Evolutionary conservation across 345 rosid species (phyloP), one percentile per base, ranked within the genome.

Genomic region (Dipteronia dyeriana): DNA sequence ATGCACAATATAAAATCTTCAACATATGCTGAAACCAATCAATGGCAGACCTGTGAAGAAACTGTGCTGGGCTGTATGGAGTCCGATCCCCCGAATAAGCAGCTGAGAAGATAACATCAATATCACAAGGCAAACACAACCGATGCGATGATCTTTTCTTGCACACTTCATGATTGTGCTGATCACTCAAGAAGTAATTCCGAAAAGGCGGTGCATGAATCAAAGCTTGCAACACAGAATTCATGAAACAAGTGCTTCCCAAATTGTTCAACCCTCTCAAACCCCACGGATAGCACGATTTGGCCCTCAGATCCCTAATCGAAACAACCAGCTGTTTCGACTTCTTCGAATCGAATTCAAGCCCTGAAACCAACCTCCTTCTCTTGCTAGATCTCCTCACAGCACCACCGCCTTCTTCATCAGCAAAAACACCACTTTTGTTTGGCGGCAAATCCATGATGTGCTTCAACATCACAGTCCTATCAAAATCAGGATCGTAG

Each of bases 161-260:
- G 79, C 98, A 95, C 56, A 84, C 87, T 75, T 86, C 87, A 29
- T 87, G 89, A 66, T 86, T 85, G 76, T 91, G 98, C 67, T 89
- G 89, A 86, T 80, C 94, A 70, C 88, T 90, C 68, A 93, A 80
- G 82, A 94, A 93, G 83, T 90, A 93, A 82, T 90, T 89, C 71
- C 90, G 81, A 75, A 95, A 80, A 56, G 94, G 98, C 75, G 95
- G 97, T 43, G 93, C 90, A 80, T 95, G 98, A 54, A 93, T 86
- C 86, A 93, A 85, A 13, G 91, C 98, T 82, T 93, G 98, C 85
- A 95, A 86, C 72, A 93, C 94, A 62, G 97, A 92, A 76, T 93
- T 95, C 98, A 93, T 93, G 41, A 95, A 95, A 79, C 97, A 95
- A 67, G 97, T 95, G 60, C 91, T 93, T 22, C 98, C 98, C 61